Evolutionary conservation across 164 flowering plant species (phyloP).

Genomic region (Berberis thunbergii): DNA sequence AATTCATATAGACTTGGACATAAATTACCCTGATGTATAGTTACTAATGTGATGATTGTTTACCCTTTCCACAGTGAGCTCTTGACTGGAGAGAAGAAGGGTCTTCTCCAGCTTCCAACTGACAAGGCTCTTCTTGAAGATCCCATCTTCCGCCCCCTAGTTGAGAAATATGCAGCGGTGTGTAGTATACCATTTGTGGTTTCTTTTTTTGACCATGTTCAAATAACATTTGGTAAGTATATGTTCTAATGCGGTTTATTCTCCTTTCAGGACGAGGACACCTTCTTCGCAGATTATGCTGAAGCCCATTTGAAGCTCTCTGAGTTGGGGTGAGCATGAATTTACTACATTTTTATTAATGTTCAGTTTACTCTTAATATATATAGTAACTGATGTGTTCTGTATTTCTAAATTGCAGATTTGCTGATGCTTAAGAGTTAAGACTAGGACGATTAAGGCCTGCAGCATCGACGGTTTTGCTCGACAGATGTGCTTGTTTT

Average conservation of each 20-base stretch:
- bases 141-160: conserved; percentile 42
- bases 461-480: no score
- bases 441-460: no score
- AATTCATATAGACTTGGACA: no score
- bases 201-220: neutral
- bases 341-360: neutral
- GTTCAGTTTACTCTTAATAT: no score
- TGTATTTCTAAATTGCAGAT: no score
- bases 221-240: neutral
- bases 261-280: conserved; percentile 26
- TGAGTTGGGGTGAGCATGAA: conserved; percentile 29
- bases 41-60: neutral
- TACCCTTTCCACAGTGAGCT: conserved; percentile 25
- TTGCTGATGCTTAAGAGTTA: no score
- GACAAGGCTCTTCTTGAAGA: conserved; percentile 42
- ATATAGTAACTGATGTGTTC: no score
- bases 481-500: no score
- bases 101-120: conserved; percentile 42
- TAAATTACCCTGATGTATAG: no score
- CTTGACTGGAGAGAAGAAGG: conserved; percentile 44
- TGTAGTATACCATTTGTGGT: conserved; percentile 8
- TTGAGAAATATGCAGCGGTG: conserved; percentile 50
- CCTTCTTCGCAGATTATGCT: conserved; percentile 30
- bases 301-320: conserved; percentile 37
- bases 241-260: no score